Evolutionary conservation across 331 rosid species (phyloP).

Genomic region (Cydonia oblonga): DNA sequence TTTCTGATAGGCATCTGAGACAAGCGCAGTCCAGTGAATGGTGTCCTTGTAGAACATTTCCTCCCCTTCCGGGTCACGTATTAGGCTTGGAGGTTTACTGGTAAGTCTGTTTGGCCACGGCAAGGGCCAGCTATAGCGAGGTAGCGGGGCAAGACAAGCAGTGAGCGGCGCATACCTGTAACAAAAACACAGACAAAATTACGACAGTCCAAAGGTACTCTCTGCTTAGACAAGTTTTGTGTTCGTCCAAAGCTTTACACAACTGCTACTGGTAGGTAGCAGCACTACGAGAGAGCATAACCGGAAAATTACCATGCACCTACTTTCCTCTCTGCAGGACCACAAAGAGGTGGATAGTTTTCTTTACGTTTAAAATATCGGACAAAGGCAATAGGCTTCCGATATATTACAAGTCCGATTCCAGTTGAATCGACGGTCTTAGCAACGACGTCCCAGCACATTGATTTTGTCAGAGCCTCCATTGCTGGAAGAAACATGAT

Average conservation of each 20-base stretch:
- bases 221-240: background rate
- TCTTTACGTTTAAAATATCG: slow-evolving; percentile 52
- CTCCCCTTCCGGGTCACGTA: slow-evolving; percentile 26
- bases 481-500: slow-evolving; percentile 56
- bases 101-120: slow-evolving; percentile 86
- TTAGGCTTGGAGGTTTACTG: slow-evolving; percentile 56
- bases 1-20: slow-evolving; percentile 48
- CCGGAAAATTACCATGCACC: slow-evolving; percentile 61
- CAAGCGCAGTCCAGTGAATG: slow-evolving; percentile 53
- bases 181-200: slow-evolving; percentile 17
- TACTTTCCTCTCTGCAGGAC: slow-evolving; percentile 34
- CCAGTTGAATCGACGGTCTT: slow-evolving; percentile 59
- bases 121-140: slow-evolving; percentile 65
- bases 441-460: slow-evolving; percentile 81
- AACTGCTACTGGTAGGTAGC: background rate
- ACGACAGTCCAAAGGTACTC: background rate
- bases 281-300: background rate
- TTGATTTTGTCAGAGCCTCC: slow-evolving; percentile 51
- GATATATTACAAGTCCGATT: slow-evolving; percentile 88
- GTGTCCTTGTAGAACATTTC: slow-evolving; percentile 51
- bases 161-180: slow-evolving; percentile 56
- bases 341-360: slow-evolving; percentile 60
- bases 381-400: slow-evolving; percentile 63
- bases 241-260: background rate
- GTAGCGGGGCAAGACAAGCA: slow-evolving; percentile 57